Evolutionary conservation across 208 protist genomes (phyloP), one percentile per base, ranked within the genome.

Genomic region (Acanthamoeba healyi): DNA sequence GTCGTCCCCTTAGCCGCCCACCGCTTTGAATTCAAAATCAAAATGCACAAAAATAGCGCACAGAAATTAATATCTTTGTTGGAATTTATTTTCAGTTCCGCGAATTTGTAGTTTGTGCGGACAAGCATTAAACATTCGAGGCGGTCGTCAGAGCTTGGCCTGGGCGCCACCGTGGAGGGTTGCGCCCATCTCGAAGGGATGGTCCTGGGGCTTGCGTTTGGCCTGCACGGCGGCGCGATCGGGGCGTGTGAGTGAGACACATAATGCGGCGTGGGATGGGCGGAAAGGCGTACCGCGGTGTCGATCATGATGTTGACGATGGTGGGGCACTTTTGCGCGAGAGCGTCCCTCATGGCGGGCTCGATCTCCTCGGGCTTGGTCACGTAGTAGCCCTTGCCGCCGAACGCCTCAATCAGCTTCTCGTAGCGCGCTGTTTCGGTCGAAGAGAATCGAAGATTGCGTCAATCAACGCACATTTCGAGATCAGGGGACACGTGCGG

Each of bases 291-390:
- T 58, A 86, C 51, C 19, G 17, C 84, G 2, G 84, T 91, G 56
- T 72, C 61, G 84, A 91, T 91, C 84, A 91, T 91, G 40, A 91
- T 91, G 84, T 91, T 91, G n/a, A 91, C 84, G 40, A 91, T 91
- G 34, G 84, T 91, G 29, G 84, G 84, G 42, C 84, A 72, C 84
- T 91, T 65, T 40, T 91, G 84, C 32, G 84, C 29, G 10, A 91
- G 84, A 32, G 84, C 84, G 36, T 91, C 84, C 46, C 61, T 0
- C 84, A 91, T 91, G 26, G 84, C 84, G 6, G 84, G 84, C 42
- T 91, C 84, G 26, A 91, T 91, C 61, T 91, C 84, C 84, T 91
- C 84, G 22, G 84, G 84, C n/a, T 44, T 67, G 22, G 84, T 94
- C 32, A 94, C 44, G 63, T 84, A 84, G 89, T 94, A 94, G 38